Evolutionary conservation across 306 rosid species (phyloP).

Genomic region (Medicago arabica): DNA sequence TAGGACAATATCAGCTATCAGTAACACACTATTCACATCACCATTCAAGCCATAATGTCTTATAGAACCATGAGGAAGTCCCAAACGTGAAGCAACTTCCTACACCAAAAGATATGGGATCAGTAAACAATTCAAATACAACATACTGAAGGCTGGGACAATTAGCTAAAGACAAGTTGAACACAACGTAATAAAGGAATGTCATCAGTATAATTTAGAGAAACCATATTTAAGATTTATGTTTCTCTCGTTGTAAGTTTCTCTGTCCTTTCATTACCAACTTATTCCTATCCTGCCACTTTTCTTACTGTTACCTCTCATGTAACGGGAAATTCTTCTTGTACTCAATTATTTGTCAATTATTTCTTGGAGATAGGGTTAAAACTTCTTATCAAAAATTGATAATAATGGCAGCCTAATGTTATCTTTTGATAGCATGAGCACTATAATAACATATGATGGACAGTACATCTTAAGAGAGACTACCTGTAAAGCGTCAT

Average conservation of each 20-base stretch:
- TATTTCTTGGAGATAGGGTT: conserved; percentile 13
- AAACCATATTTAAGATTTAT: conserved; percentile 35
- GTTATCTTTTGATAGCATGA: conserved; percentile 24
- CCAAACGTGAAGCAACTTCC: conserved; percentile 87
- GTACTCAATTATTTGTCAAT: conserved; percentile 15
- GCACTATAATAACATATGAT: conserved; percentile 29
- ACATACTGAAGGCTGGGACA: conserved; percentile 25
- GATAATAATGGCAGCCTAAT: conserved; percentile 21
- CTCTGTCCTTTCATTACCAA: conserved; percentile 6
- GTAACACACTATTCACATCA: conserved; percentile 74
- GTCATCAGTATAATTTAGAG: conserved; percentile 11
- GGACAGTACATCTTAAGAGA: conserved; percentile 35
- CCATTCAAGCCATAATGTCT: conserved; percentile 78
- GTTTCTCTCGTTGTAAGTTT: conserved; percentile 4
- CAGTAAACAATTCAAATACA: conserved; percentile 38
- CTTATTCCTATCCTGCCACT: background rate
- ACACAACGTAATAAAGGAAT: conserved; percentile 23
- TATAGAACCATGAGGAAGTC: conserved; percentile 80
- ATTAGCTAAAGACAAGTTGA: conserved; percentile 28
- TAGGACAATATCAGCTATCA: conserved; percentile 90
- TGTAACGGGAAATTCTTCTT: conserved; percentile 7
- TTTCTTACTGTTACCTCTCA: conserved; percentile 9
- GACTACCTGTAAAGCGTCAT: conserved; percentile 77
- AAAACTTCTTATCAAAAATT: conserved; percentile 25
- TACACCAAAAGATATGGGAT: conserved; percentile 55